Base-by-base conservation (phyloP, 2,329 filamentous ascomycete species). In the Pseudodiploospora longispora region DNA sequence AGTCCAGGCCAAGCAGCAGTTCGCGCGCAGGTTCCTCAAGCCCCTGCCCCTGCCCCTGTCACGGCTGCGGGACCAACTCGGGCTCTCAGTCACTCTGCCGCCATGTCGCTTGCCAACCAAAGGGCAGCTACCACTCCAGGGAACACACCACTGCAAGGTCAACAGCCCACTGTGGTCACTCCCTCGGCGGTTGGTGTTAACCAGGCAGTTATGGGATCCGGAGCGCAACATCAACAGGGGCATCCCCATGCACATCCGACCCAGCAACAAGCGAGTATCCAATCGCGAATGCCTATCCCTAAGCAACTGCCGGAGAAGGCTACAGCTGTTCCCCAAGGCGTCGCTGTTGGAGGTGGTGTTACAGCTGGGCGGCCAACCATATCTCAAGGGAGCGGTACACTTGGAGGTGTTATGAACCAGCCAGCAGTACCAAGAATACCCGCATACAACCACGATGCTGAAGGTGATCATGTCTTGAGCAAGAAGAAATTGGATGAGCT, bases 401-500 rank as follows among this genome's bases (percentile, higher is more conserved):
- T 85, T 1, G 85, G 85, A 42, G 89, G 89, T 42, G 83, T 93
- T 40, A 86, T 96, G 76, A 83, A 83, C 41, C 89, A 95, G 58
- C 90, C 93, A 0, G 87, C 87, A 2, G 77, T 97, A 48, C 72
- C 82, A 44, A 90, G 89, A 59, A 80, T 87, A 37, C 87, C 89
- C 0, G 80, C 82, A 0, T 95, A 87, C 63, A 86, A 87, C 45
- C 82, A 96, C 47, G 91, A 97, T 61, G 87, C 87, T 30, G 90
- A 95, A 59, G 89, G 88, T 28, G 89, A 96, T 57, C 83, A 90
- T 36, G 85, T 98, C 1, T 72, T 98, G n/a, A 94, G 85, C 69
- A 96, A 96, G 78, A 94, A 95, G 70, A 97, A 95, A 69, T 75
- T 98, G 35, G 90, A 98, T 59, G 91, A 96, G 61, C 75, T 98